phyloP scores from a whole-genome alignment of 2,329 filamentous ascomycete species.

The Hypomyces rosellus region DNA sequence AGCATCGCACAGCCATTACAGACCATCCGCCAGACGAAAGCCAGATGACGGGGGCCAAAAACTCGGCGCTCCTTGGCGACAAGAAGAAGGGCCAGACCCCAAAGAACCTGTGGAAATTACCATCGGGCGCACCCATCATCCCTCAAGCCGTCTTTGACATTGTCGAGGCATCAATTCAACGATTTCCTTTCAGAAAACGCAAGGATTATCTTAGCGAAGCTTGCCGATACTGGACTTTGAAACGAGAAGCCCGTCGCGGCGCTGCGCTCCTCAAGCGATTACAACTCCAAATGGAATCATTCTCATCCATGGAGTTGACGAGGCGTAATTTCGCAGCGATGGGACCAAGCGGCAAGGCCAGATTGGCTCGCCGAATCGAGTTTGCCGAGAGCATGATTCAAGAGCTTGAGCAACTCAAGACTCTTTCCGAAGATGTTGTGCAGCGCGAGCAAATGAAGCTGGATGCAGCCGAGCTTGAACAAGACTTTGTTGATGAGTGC shows the following conservation, averaged over 20 bases:
- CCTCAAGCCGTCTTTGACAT: conserved; percentile 81
- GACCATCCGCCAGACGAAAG: conserved; percentile 73
- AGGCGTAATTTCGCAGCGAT: conserved; percentile 92
- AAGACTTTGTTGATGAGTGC: conserved; percentile 74
- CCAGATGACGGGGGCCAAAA: conserved; percentile 76
- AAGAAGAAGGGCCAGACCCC: conserved; percentile 61
- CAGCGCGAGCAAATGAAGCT: conserved; percentile 73
- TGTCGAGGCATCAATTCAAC: conserved; percentile 74
- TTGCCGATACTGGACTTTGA: conserved; percentile 96
- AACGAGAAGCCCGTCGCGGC: conserved; percentile 85
- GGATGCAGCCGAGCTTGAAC: conserved; percentile 67
- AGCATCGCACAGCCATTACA: conserved; percentile 56
- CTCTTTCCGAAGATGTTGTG: conserved; percentile 64
- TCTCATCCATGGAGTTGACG: conserved; percentile 95
- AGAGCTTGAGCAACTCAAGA: conserved; percentile 71
- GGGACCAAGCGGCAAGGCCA: conserved; percentile 74
- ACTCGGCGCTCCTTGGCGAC: conserved; percentile 66
- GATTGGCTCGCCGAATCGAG: conserved; percentile 75
- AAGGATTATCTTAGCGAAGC: conserved; percentile 91
- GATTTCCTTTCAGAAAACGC: conserved; percentile 73
- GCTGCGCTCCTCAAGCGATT: conserved; percentile 88
- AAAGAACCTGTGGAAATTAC: conserved; percentile 70
- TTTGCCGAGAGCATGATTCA: conserved; percentile 72
- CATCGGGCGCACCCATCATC: conserved; percentile 90
- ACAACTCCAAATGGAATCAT: conserved; percentile 91